Evolutionary conservation across 208 protist species (phyloP).

Genomic region (Crithidia bombi): DNA sequence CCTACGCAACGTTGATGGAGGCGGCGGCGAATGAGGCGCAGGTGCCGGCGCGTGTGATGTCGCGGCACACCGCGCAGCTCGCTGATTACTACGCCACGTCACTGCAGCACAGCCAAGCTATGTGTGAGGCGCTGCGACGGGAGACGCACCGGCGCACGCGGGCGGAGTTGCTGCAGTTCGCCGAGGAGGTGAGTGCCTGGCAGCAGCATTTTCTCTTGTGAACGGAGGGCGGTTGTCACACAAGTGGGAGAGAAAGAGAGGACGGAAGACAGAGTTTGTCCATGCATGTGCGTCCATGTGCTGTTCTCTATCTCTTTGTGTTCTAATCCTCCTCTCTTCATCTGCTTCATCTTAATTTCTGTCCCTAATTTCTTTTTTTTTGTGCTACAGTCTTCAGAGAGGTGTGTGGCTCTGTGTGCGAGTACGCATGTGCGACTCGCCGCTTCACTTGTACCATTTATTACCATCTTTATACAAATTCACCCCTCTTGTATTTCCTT

Average conservation of each 20-base stretch:
- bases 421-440: not conserved
- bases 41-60: slow-evolving; percentile 71
- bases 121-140: slow-evolving; percentile 69
- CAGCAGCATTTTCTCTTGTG: slow-evolving; percentile 66
- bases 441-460: slow-evolving; percentile 25
- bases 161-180: slow-evolving; percentile 72
- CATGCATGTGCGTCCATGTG: not conserved
- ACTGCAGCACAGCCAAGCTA: slow-evolving; percentile 66
- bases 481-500: no score
- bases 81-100: slow-evolving; percentile 70
- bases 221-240: no score
- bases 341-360: no score
- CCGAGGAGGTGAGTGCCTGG: slow-evolving; percentile 73
- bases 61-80: slow-evolving; percentile 61
- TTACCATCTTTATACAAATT: slow-evolving; percentile 23
- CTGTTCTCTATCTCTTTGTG: no score
- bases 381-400: no score
- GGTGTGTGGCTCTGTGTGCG: no score
- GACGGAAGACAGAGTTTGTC: no score
- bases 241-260: no score
- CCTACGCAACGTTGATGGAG: slow-evolving; percentile 77
- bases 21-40: slow-evolving; percentile 69
- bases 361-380: slow-evolving; percentile 3
- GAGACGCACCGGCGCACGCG: slow-evolving; percentile 61
- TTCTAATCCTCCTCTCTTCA: no score